These are phyloP conservation scores for Juglanconis oblonga DNA, from an alignment of 2,329 filamentous ascomycete species.

Conservation along the genomic window DNA sequence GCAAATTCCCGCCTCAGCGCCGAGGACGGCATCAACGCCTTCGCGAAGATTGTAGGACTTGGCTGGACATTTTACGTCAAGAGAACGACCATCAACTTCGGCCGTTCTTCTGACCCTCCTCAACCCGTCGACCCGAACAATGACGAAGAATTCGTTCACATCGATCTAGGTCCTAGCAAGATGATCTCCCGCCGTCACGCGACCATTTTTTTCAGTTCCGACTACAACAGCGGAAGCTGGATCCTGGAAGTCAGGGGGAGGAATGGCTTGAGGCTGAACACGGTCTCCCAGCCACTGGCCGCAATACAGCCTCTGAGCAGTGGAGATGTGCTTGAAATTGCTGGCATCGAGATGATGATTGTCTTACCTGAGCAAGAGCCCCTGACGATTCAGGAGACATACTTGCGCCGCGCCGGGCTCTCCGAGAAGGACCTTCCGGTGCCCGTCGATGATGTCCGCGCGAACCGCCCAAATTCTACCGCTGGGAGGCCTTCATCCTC, in stretches of 20 bases:
- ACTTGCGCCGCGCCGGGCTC: slow-evolving; percentile 65
- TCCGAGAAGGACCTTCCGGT: slow-evolving; percentile 27
- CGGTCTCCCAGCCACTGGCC: slow-evolving; percentile 65
- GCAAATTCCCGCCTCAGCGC: slow-evolving; percentile 62
- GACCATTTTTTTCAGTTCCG: slow-evolving; percentile 68
- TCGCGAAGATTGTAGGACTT: slow-evolving; percentile 76
- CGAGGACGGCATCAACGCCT: slow-evolving; percentile 65
- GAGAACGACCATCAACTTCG: slow-evolving; percentile 72
- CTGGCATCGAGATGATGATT: slow-evolving; percentile 97
- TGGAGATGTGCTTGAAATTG: slow-evolving; percentile 88
- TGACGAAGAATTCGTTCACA: slow-evolving; percentile 63
- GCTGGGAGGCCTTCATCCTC: slow-evolving; percentile 26
- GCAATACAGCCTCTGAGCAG: slow-evolving; percentile 67
- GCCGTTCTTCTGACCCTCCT: slow-evolving; percentile 59
- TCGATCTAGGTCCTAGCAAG: slow-evolving; percentile 84
- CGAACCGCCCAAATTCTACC: slow-evolving; percentile 8
- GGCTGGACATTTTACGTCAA: slow-evolving; percentile 86
- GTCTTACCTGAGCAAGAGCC: slow-evolving; percentile 75
- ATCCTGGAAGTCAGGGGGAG: slow-evolving; percentile 83
- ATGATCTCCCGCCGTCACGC: slow-evolving; percentile 77
- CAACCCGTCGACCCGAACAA: slow-evolving; percentile 41
- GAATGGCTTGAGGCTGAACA: slow-evolving; percentile 86
- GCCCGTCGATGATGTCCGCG: slow-evolving; percentile 12
- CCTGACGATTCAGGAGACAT: slow-evolving; percentile 65
- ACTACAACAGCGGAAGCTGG: slow-evolving; percentile 69